phyloP scores from a whole-genome alignment of 768 basidiomycete species.

The Hypholoma fasciculare region DNA sequence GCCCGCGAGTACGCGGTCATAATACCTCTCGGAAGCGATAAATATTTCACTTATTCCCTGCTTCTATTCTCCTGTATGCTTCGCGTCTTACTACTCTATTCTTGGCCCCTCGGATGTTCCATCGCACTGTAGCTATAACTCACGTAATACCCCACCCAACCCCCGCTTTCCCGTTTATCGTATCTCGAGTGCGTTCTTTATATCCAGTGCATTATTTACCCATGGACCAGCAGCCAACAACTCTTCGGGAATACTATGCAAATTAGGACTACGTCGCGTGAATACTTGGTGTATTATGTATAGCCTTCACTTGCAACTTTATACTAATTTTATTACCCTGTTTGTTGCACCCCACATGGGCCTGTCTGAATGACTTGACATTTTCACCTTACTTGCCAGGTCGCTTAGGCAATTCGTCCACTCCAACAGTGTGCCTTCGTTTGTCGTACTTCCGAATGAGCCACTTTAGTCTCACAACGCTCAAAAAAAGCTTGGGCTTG shows the following conservation, averaged over 20 bases:
- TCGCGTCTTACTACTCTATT: not conserved
- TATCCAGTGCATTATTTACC: slow-evolving; percentile 3
- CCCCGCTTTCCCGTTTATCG: slow-evolving; percentile 12
- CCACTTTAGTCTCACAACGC: slow-evolving; percentile 2
- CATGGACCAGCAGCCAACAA: not conserved
- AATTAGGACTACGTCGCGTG: not conserved
- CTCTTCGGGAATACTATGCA: not conserved
- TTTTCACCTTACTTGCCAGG: too few relatives aligned
- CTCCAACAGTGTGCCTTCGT: not conserved
- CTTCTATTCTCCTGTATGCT: not conserved
- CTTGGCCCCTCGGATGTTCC: not conserved
- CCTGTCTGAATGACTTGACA: too few relatives aligned
- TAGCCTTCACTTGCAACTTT: too few relatives aligned
- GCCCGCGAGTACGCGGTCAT: slow-evolving; percentile 19
- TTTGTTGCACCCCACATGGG: too few relatives aligned
- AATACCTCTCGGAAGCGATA: slow-evolving; percentile 15
- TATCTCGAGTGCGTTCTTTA: not conserved
- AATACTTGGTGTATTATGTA: too few relatives aligned
- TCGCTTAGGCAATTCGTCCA: too few relatives aligned
- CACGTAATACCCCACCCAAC: slow-evolving; percentile 5
- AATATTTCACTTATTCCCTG: slow-evolving; percentile 7
- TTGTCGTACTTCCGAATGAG: not conserved
- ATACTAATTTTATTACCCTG: too few relatives aligned
- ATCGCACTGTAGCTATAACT: slow-evolving; percentile 8
- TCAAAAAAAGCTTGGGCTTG: not conserved